phyloP scores from a whole-genome alignment of 345 rosid genomes.

The Anacardium occidentale region DNA sequence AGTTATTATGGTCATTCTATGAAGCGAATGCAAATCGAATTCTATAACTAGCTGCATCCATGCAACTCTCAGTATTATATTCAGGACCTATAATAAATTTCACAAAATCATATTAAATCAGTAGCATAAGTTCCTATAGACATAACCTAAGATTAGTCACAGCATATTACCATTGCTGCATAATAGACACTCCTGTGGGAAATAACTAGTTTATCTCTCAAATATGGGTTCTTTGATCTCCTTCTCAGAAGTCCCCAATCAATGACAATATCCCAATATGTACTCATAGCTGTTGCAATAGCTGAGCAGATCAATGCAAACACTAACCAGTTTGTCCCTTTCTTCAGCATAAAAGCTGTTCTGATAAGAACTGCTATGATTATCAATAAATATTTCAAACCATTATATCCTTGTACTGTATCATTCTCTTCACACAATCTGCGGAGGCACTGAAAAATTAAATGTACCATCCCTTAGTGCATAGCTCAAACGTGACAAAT shows the following conservation, averaged over 20 bases:
- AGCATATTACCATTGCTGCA: slow-evolving; percentile 55
- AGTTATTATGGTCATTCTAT: slow-evolving; percentile 44
- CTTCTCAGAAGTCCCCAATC: slow-evolving; percentile 78
- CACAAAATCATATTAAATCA: slow-evolving; percentile 1
- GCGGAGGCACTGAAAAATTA: slow-evolving; percentile 51
- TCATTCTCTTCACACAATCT: slow-evolving; percentile 61
- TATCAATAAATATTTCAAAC: slow-evolving; percentile 58
- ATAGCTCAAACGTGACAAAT: not conserved
- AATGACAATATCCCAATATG: slow-evolving; percentile 67
- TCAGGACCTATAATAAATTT: slow-evolving; percentile 39
- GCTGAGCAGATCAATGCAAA: slow-evolving; percentile 64
- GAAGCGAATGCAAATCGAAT: slow-evolving; percentile 42
- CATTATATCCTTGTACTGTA: slow-evolving; percentile 48
- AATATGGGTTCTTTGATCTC: slow-evolving; percentile 53
- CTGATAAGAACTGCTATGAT: slow-evolving; percentile 62
- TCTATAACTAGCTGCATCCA: slow-evolving; percentile 71
- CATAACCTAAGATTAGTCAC: not conserved
- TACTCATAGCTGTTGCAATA: slow-evolving; percentile 41
- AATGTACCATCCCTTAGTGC: slow-evolving; percentile 3
- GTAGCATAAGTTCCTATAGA: not conserved
- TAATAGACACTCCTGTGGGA: slow-evolving; percentile 67
- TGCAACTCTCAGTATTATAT: slow-evolving; percentile 54
- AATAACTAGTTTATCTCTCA: slow-evolving; percentile 62
- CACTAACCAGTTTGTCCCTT: slow-evolving; percentile 55
- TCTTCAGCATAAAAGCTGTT: slow-evolving; percentile 55